Conservation (phyloP, 2,329 filamentous ascomycete species). For the Helotiales sp. region DNA sequence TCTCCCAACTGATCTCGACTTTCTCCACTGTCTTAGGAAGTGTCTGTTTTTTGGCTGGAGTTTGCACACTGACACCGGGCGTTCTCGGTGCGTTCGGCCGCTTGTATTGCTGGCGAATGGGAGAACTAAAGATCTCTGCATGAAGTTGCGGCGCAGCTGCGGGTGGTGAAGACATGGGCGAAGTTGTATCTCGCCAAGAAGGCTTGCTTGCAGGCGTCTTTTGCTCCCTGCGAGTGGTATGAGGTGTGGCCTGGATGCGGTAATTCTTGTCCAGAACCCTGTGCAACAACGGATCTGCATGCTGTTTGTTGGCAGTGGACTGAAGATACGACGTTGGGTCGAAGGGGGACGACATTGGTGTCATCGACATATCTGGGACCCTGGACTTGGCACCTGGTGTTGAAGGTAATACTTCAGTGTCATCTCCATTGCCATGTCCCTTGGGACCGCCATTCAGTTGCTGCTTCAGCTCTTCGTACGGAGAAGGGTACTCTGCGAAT, state of each 20-base stretch:
- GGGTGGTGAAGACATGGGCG: conserved; percentile 71
- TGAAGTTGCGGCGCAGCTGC: conserved; percentile 82
- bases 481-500: conserved; percentile 72
- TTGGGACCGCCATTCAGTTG: conserved; percentile 59
- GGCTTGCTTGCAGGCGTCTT: conserved; percentile 41
- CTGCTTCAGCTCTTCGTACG: conserved; percentile 75
- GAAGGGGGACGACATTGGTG: conserved; percentile 63
- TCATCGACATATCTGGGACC: conserved; percentile 67
- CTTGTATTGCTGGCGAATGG: conserved; percentile 54
- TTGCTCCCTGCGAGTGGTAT: conserved; percentile 57
- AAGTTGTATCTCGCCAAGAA: conserved; percentile 41
- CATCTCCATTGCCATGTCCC: conserved; percentile 47
- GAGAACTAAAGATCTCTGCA: conserved; percentile 84
- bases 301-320: conserved; percentile 43
- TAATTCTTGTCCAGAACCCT: conserved; percentile 95
- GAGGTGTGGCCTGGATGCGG: conserved; percentile 88
- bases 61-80: conserved; percentile 85
- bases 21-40: conserved; percentile 46
- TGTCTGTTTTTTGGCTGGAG: conserved; percentile 64
- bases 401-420: conserved; percentile 46
- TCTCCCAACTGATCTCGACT: conserved; percentile 74
- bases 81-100: conserved; percentile 61
- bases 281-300: conserved; percentile 81
- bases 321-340: conserved; percentile 52
- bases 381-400: conserved; percentile 49